Evolutionary conservation across 1,284 basidiomycete species (phyloP), one percentile per base, ranked within the genome.

Genomic region (Irpex lacteus): DNA sequence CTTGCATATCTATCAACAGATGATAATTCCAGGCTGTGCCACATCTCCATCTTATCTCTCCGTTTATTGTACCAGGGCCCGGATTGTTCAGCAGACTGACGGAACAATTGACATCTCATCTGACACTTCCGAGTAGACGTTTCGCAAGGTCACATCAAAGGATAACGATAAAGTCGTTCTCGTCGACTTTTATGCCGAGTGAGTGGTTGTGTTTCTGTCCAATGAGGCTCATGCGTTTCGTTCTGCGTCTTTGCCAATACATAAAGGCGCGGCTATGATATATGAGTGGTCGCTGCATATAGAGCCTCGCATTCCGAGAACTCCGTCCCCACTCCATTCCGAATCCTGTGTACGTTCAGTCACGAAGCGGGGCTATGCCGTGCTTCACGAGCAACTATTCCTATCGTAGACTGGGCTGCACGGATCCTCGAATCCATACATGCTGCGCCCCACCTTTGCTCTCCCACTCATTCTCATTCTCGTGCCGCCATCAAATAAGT

Each of bases 141-240:
- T 89, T 69, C 70, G 77, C 53, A 79, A 81, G 64, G 77, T 63
- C 73, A 75, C 65, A 70, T 76, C 61, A 60, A 74, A 68, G 32
- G 78, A 80, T 64, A 56, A 56, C 54, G 80, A 83, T 64, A 83
- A 84, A 63, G 74, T 90, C 38, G 83, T 89, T 37, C 76, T 92
- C 5, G 89, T 91, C 11, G 90, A 92, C 69, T 92, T 92, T 69
- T 89, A 91, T 70, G 91, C 90, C 57, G 84, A 90, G 90, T 91
- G 69, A 55, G 87, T 81, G 13, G 38, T 19, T 54, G n/a, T 44
- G 61, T 9, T 13, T 61, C 15, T 26, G 13, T 32, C 52, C 13
- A 19, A 53, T 19, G 9, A 19, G 52, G 52, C 19, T 47, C n/a
- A 34, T 6, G 32, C 32, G 32, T 34, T 34, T 34, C 32, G 32